Conservation (phyloP, 75 land plant species). For the Picea glauca region DNA sequence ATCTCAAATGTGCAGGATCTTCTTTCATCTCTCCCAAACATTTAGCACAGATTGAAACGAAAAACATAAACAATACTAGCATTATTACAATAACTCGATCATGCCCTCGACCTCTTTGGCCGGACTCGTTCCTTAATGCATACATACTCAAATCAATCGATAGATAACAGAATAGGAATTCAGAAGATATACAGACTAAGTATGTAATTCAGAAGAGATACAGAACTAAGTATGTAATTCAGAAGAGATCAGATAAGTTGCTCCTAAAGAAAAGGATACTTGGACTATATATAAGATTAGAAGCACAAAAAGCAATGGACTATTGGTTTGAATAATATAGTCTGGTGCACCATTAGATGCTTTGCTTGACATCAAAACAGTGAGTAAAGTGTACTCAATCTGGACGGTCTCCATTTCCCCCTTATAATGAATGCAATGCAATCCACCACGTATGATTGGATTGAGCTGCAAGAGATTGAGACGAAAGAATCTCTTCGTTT, state of each 20-base stretch:
- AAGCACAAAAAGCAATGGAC: neutral
- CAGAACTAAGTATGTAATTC: neutral
- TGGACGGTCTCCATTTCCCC: neutral
- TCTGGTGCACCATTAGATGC: conserved; percentile 1
- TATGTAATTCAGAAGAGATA: neutral
- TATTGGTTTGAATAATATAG: neutral
- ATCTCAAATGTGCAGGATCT: neutral
- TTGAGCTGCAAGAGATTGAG: conserved; percentile 14
- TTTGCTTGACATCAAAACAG: neutral
- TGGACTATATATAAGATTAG: neutral
- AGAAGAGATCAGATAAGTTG: neutral
- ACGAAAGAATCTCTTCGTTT: conserved; percentile 7
- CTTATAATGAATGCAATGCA: neutral
- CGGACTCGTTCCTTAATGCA: neutral
- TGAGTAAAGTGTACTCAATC: conserved; percentile 8
- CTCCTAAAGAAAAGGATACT: neutral
- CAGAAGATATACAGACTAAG: no score
- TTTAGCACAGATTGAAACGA: neutral
- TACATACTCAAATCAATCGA: neutral
- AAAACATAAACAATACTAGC: neutral
- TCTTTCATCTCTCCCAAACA: neutral
- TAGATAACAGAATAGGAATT: neutral
- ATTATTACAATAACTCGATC: neutral
- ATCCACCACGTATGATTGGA: neutral
- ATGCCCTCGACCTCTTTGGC: neutral